Conservation (phyloP, 2,329 filamentous ascomycete species). For the Ophiostoma ulmi region DNA sequence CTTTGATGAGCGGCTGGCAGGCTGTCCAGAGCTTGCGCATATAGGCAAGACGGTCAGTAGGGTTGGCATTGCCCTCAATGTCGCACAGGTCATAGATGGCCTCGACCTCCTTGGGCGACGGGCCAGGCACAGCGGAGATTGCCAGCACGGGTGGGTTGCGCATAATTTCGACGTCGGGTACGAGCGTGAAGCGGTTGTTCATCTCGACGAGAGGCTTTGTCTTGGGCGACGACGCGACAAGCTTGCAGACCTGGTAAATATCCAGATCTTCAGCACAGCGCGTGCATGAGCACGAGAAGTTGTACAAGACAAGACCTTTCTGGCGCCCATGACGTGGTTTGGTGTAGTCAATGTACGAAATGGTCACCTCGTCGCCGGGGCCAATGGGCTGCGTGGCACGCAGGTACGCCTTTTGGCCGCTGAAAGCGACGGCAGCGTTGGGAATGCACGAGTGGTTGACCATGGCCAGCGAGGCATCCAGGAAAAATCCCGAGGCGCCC, state of each 20-base stretch:
- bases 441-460: slow-evolving; percentile 59
- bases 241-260: slow-evolving; percentile 48
- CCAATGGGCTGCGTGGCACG: slow-evolving; percentile 47
- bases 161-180: slow-evolving; percentile 37
- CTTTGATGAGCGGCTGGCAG: slow-evolving; percentile 38
- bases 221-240: slow-evolving; percentile 28
- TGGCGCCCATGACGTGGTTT: slow-evolving; percentile 42
- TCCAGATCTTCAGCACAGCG: slow-evolving; percentile 49
- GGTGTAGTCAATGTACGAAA: slow-evolving; percentile 56
- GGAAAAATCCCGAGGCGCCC: slow-evolving; percentile 50
- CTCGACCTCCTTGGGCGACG: slow-evolving; percentile 29
- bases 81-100: slow-evolving; percentile 34
- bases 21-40: slow-evolving; percentile 37
- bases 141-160: slow-evolving; percentile 33
- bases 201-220: slow-evolving; percentile 37
- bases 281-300: slow-evolving; percentile 48
- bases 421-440: slow-evolving; percentile 54
- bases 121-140: slow-evolving; percentile 21
- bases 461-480: slow-evolving; percentile 54
- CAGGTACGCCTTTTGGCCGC: slow-evolving; percentile 47
- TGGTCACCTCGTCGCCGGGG: slow-evolving; percentile 52
- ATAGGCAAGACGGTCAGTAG: slow-evolving; percentile 27
- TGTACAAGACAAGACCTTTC: slow-evolving; percentile 44
- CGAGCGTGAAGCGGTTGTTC: slow-evolving; percentile 42
- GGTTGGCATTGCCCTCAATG: slow-evolving; percentile 25